Conservation (phyloP, 2,329 filamentous ascomycete species). For the Xenosphaeropsis pyriputrescens region DNA sequence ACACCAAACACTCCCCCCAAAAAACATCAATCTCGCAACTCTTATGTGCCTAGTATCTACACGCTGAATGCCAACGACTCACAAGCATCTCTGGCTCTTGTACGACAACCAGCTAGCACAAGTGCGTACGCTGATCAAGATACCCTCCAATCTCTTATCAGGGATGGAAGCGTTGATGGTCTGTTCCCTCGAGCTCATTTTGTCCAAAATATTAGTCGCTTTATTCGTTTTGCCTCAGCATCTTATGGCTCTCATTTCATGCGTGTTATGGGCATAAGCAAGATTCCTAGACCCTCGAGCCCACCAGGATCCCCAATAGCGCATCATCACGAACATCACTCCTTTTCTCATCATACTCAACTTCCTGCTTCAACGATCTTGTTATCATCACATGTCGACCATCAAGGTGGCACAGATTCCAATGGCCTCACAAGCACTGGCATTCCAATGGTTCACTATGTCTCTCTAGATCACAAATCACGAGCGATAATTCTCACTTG, state of each 20-base stretch:
- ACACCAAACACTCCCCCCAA: conserved; percentile 5
- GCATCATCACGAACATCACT: conserved; percentile 42
- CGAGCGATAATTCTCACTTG: conserved; percentile 39
- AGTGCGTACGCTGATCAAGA: conserved; percentile 13
- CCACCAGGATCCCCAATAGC: conserved; percentile 16
- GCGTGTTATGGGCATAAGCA: conserved; percentile 46
- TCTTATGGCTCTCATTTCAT: conserved; percentile 51
- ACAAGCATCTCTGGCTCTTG: conserved; percentile 13
- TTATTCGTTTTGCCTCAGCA: conserved; percentile 52
- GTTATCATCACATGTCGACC: conserved; percentile 38
- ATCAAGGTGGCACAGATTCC: conserved; percentile 34
- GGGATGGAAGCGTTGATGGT: conserved; percentile 37
- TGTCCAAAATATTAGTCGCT: conserved; percentile 45
- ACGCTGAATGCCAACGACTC: conserved; percentile 36
- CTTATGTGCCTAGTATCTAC: conserved; percentile 35
- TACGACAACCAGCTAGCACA: conserved; percentile 15
- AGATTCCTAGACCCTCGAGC: conserved; percentile 23
- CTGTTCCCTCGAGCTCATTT: conserved; percentile 45
- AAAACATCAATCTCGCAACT: conserved; percentile 11
- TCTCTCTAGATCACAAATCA: conserved; percentile 40
- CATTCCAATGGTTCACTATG: conserved; percentile 38
- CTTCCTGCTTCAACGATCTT: conserved; percentile 40
- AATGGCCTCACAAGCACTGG: conserved; percentile 33
- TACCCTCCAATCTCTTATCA: conserved; percentile 12
- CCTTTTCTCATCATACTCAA: conserved; percentile 48